Evolutionary conservation across 2,329 filamentous ascomycete genomes (phyloP).

Genomic region (Fusarium proliferatum): DNA sequence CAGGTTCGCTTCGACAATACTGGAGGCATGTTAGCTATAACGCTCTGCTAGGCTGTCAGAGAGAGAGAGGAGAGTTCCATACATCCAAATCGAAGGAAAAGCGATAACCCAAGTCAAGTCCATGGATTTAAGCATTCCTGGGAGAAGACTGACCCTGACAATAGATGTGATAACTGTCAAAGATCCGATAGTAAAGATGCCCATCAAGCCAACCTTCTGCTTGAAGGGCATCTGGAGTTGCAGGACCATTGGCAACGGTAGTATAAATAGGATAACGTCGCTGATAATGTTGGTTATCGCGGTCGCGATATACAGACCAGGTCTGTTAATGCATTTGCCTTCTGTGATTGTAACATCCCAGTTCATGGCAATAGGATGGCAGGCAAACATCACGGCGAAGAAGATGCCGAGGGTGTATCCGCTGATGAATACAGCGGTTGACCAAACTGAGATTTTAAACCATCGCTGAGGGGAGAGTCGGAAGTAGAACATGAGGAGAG

Average conservation of each 20-base stretch:
- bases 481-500: conserved; percentile 54
- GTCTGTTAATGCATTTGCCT: conserved; percentile 57
- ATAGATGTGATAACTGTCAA: conserved; percentile 51
- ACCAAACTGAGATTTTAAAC: conserved; percentile 49
- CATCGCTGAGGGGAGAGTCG: conserved; percentile 50
- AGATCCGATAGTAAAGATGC: conserved; percentile 58
- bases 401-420: conserved; percentile 50
- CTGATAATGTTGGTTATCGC: conserved; percentile 60
- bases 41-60: too few species aligned
- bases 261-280: conserved; percentile 58
- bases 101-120: conserved; percentile 49
- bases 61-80: not conserved
- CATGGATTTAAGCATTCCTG: conserved; percentile 38
- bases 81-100: conserved; percentile 47
- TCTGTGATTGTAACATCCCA: conserved; percentile 47
- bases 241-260: conserved; percentile 60
- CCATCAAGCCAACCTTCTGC: conserved; percentile 58
- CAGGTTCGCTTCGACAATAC: conserved; percentile 52
- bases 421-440: conserved; percentile 45
- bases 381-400: conserved; percentile 52
- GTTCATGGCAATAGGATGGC: conserved; percentile 47
- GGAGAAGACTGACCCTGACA: conserved; percentile 26
- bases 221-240: conserved; percentile 57
- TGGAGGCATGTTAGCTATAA: not conserved
- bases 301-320: conserved; percentile 61